Percentiles rank a stretch among this genome's conserved stretches.
phyloP scores from a whole-genome alignment of 345 rosid species.

The Citrus medica region DNA sequence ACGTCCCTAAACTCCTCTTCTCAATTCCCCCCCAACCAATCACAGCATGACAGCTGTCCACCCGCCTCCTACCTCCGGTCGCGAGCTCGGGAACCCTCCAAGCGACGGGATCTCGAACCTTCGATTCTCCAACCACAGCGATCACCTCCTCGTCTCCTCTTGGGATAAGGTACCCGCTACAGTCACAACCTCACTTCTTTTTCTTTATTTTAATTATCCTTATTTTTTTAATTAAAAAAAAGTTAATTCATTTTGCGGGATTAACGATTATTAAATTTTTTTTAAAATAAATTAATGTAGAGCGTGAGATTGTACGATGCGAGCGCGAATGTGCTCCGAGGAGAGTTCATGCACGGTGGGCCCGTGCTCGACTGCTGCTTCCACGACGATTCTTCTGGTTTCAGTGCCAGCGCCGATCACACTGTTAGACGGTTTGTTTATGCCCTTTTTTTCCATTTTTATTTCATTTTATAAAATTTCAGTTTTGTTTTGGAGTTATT shows the following conservation, averaged over 20 bases:
- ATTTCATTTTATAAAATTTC: background rate
- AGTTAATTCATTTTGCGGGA: background rate
- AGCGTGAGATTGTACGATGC: conserved; percentile 83
- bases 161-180: conserved; percentile 77
- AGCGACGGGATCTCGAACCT: conserved; percentile 95
- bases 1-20: no score
- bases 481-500: background rate
- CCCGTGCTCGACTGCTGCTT: conserved; percentile 96
- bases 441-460: background rate
- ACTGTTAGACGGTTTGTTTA: conserved; percentile 65
- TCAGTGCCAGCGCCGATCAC: conserved; percentile 75
- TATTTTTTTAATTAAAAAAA: background rate
- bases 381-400: conserved; percentile 95
- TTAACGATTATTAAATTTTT: no score
- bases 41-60: conserved; percentile 44
- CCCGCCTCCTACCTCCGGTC: conserved; percentile 58
- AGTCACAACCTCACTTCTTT: background rate
- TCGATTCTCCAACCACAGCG: conserved; percentile 91
- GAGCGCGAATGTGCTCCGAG: conserved; percentile 60
- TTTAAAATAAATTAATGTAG: conserved; percentile 17
- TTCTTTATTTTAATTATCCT: background rate
- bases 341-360: conserved; percentile 93
- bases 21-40: background rate
- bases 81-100: conserved; percentile 82
- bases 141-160: conserved; percentile 89